These are phyloP conservation scores for Comarum palustre DNA, from an alignment of 306 rosid genomes.

Conservation along the genomic window DNA sequence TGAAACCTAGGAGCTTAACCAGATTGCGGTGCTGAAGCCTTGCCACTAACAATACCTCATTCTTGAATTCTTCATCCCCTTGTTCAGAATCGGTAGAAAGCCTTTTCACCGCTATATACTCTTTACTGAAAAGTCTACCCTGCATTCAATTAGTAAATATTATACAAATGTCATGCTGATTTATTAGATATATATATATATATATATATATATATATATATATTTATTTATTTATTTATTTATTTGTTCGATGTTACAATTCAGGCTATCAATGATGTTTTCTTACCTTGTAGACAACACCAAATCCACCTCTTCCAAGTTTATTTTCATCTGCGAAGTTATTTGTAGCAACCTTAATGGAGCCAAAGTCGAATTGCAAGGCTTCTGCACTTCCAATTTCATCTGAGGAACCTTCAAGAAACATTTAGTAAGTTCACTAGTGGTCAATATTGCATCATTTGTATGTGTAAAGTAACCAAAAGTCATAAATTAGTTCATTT, in stretches of 20 bases:
- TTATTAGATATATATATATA: not conserved
- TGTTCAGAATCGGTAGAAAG: constrained; percentile 6
- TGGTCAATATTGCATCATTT: not conserved
- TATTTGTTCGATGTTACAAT: too few relatives aligned
- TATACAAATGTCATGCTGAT: not conserved
- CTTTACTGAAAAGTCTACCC: constrained; percentile 2
- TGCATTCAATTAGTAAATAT: not conserved
- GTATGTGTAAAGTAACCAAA: not conserved
- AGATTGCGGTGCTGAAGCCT: constrained; percentile 16
- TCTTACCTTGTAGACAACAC: constrained; percentile 5
- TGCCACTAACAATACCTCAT: constrained; percentile 16
- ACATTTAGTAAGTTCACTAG: not conserved
- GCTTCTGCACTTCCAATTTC: constrained; percentile 18
- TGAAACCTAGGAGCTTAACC: constrained; percentile 20
- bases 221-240: too few relatives aligned
- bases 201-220: too few relatives aligned
- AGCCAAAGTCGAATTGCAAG: constrained; percentile 14
- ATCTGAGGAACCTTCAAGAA: not conserved
- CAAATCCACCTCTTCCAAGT: constrained; percentile 23
- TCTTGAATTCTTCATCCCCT: constrained; percentile 16
- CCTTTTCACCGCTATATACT: constrained; percentile 15
- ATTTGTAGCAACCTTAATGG: constrained; percentile 14
- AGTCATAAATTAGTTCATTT: not conserved
- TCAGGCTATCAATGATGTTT: not conserved
- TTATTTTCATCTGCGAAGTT: constrained; percentile 16